phyloP scores from a whole-genome alignment of 2,329 filamentous ascomycete species.

The Fusarium oligoseptatum region DNA sequence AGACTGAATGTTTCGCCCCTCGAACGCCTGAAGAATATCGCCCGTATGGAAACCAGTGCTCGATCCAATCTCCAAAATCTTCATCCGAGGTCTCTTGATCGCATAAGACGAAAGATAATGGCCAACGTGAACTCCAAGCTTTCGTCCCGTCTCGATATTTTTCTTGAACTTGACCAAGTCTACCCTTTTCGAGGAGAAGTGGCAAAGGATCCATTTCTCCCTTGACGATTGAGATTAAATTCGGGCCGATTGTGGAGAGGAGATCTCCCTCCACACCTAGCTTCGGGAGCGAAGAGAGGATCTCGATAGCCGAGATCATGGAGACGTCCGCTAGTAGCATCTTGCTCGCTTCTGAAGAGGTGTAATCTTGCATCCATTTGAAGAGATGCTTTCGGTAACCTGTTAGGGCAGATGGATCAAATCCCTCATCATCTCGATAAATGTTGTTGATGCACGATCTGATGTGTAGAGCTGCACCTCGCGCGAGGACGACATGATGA shows the following conservation, averaged over 20 bases:
- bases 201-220: constrained; percentile 1
- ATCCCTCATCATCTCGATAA: not conserved
- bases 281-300: constrained; percentile 14
- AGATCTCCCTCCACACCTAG: constrained; percentile 20
- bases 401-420: not conserved
- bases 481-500: not conserved
- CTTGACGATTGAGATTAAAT: constrained; percentile 8
- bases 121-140: not conserved
- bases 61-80: constrained; percentile 19
- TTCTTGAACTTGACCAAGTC: not conserved
- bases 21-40: accelerated
- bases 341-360: not conserved
- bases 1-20: not conserved
- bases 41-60: not conserved
- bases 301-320: constrained; percentile 26
- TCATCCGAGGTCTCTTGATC: not conserved
- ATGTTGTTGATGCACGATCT: constrained; percentile 4
- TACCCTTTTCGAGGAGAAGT: not conserved
- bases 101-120: constrained; percentile 18
- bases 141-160: not conserved
- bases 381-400: not conserved
- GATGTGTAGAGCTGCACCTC: not conserved
- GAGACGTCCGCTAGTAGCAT: constrained; percentile 9
- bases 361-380: constrained; percentile 4
- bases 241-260: constrained; percentile 21